Evolutionary conservation across 495 filamentous ascomycete species (phyloP), one percentile per base, ranked within the genome.

Genomic region (Hypoxylon crocopeplum): DNA sequence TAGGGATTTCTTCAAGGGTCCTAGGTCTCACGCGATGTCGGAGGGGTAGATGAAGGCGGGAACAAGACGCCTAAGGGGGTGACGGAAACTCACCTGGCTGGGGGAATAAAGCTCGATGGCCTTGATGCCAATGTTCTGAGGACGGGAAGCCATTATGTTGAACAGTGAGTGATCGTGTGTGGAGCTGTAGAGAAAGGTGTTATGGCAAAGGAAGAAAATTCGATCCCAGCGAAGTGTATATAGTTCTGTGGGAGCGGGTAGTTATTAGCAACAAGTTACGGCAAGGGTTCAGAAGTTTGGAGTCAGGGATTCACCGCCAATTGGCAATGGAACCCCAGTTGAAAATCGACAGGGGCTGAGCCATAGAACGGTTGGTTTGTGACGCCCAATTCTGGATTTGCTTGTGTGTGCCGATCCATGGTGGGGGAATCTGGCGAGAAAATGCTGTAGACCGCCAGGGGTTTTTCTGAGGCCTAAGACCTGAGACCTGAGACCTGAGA

Each of bases 61-160:
- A 49, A 25, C 13, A 15, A 41, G 25, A 30, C 25, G 47, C 17
- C 50, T 17, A 27, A 2, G 27, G 25, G 37, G 13, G 44, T 15
- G 29, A 6, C n/a, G 15, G 16, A 20, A 41, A 77, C 88, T 56
- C 77, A 96, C 94, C 86, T 97, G 94, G 74, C 84, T 90, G 48
- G 94, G 94, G 74, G 96, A 96, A 79, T 98, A 98, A 73, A 98
- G 88, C 81, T 98, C 94, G 77, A 98, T 94, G 91, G 90, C 94
- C 84, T 98, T 98, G 77, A 98, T 96, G 85, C 94, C 94, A 72
- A 98, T 90, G 79, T 97, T 98, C 75, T 93, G 87, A 54, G 94
- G 91, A 74, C 91, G 90, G 62, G 90, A 69, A 69, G 90, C 85
- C 94, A 97, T 98, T 66, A 64, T 87, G 77, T 67, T 47, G 29